phyloP scores from a whole-genome alignment of 148 eudicot species.

The Amaranthus palmeri region DNA sequence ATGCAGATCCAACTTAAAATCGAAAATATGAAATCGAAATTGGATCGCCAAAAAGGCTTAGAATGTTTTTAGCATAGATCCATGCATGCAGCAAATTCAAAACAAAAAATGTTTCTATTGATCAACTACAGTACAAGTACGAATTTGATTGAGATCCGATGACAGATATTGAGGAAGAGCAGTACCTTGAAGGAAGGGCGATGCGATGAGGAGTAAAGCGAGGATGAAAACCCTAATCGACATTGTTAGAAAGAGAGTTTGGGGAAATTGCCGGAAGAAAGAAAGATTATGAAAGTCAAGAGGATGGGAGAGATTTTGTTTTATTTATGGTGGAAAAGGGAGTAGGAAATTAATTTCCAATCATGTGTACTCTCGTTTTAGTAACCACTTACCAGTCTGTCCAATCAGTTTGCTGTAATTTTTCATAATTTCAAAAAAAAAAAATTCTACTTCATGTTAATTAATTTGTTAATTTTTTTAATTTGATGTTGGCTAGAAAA shows the following conservation, averaged over 20 bases:
- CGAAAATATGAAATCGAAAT: background rate
- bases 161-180: slow-evolving; percentile 3
- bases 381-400: too few species aligned
- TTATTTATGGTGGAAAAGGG: background rate
- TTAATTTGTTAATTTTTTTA: too few species aligned
- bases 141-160: slow-evolving; percentile 10
- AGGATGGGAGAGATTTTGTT: background rate
- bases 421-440: too few species aligned
- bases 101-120: background rate
- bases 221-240: slow-evolving; percentile 53
- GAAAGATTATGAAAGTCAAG: slow-evolving; percentile 4
- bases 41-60: background rate
- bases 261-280: background rate
- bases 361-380: too few species aligned
- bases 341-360: background rate
- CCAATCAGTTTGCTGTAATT: too few species aligned
- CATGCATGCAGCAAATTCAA: slow-evolving; percentile 9
- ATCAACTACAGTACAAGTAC: background rate
- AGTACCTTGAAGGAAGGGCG: slow-evolving; percentile 70
- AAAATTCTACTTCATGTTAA: too few species aligned
- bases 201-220: slow-evolving; percentile 57
- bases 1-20: slow-evolving; percentile 6
- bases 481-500: too few species aligned
- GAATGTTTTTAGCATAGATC: slow-evolving; percentile 7
- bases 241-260: slow-evolving; percentile 22